Evolutionary conservation across 345 rosid genomes (phyloP).

Genomic region (Odontarrhena argentea): DNA sequence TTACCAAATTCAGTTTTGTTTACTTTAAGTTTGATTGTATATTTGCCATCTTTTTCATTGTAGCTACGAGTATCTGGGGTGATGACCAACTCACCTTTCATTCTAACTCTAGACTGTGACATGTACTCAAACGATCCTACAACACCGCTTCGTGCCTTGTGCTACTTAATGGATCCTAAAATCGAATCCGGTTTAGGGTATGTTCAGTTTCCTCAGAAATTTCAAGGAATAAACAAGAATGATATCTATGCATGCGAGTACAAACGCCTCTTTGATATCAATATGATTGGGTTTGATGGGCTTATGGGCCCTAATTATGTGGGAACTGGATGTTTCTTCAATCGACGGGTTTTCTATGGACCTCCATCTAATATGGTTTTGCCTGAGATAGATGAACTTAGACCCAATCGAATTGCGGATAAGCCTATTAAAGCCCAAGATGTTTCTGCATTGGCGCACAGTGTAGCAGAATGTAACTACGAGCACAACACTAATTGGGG

Average conservation of each 20-base stretch:
- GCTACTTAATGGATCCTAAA: conserved; percentile 52
- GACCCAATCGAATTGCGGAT: conserved; percentile 26
- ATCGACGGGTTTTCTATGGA: conserved; percentile 56
- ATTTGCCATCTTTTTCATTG: neutral
- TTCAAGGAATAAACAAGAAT: conserved; percentile 48
- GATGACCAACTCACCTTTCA: conserved; percentile 64
- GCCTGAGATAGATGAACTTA: conserved; percentile 47
- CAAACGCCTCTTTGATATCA: conserved; percentile 44
- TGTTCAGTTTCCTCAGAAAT: conserved; percentile 74
- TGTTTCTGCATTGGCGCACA: conserved; percentile 45
- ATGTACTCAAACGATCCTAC: conserved; percentile 69
- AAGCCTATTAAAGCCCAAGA: conserved; percentile 38
- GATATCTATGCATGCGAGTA: conserved; percentile 56
- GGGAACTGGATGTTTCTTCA: conserved; percentile 68
- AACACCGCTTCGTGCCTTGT: conserved; percentile 51
- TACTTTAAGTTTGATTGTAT: neutral
- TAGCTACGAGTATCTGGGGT: conserved; percentile 72
- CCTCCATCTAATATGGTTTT: conserved; percentile 33
- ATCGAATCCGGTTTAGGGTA: conserved; percentile 35
- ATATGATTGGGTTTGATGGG: conserved; percentile 55
- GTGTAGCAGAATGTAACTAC: conserved; percentile 54
- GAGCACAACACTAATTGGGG: conserved; percentile 71
- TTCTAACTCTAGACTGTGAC: conserved; percentile 76
- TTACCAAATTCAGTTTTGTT: neutral
- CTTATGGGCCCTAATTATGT: conserved; percentile 47